phyloP scores from a whole-genome alignment of 202 grass and related monocot genomes.

The Setaria italica region DNA sequence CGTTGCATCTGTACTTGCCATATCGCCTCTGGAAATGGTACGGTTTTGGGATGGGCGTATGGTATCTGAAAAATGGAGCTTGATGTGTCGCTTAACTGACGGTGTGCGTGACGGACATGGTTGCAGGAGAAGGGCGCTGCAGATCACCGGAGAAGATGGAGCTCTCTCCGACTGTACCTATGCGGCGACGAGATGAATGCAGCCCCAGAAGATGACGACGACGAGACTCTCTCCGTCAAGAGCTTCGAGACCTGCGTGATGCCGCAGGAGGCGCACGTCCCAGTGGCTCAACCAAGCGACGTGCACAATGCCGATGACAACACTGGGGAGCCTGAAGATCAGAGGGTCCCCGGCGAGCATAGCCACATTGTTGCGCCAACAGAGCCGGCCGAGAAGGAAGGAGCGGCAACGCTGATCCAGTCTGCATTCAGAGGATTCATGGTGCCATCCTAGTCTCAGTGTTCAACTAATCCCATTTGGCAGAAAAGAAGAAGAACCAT shows the following conservation, averaged over 20 bases:
- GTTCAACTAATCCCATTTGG: not conserved
- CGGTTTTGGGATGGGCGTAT: not conserved
- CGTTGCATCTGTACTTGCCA: slow-evolving; percentile 7
- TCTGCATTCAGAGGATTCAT: slow-evolving; percentile 70
- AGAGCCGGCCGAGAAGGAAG: slow-evolving; percentile 16
- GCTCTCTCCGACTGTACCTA: slow-evolving; percentile 70
- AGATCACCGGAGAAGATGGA: slow-evolving; percentile 66
- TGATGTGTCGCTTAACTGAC: not conserved
- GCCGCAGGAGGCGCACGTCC: slow-evolving; percentile 20
- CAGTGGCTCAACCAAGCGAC: not conserved
- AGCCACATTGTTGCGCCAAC: not conserved
- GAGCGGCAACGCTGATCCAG: slow-evolving; percentile 64
- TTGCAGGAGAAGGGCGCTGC: slow-evolving; percentile 55
- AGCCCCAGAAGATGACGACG: slow-evolving; percentile 43
- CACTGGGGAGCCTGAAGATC: slow-evolving; percentile 20
- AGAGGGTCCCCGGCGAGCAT: not conserved
- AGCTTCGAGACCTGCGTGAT: slow-evolving; percentile 52
- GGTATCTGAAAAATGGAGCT: not conserved
- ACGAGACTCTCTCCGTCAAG: slow-evolving; percentile 58
- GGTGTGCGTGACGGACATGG: not conserved
- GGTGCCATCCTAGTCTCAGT: slow-evolving; percentile 48
- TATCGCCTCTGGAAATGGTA: not conserved
- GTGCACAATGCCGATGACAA: not conserved
- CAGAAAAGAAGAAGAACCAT: not conserved
- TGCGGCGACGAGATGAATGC: slow-evolving; percentile 75